phyloP scores from a whole-genome alignment of 441 rosid genomes.

The Erodium texanum region DNA sequence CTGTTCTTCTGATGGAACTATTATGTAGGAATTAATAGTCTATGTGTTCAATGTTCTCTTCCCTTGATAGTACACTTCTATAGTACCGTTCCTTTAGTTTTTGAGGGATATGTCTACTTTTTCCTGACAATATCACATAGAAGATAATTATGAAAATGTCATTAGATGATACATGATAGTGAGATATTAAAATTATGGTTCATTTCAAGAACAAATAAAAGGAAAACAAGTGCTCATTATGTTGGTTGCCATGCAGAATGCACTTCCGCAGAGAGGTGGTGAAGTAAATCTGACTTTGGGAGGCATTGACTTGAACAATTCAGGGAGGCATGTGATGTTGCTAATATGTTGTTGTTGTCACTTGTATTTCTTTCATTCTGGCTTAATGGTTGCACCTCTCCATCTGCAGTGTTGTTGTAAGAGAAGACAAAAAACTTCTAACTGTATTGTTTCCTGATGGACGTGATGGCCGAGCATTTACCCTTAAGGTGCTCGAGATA shows the following conservation, averaged over 20 bases:
- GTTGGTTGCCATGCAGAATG: slow-evolving; percentile 46
- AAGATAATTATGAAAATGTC: too few relatives aligned
- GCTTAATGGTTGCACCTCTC: slow-evolving; percentile 20
- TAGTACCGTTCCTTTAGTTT: too few relatives aligned
- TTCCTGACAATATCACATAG: too few relatives aligned
- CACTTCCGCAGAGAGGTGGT: slow-evolving; percentile 82
- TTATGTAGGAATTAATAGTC: too few relatives aligned
- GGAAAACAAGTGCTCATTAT: slow-evolving; percentile 10
- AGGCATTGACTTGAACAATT: slow-evolving; percentile 93
- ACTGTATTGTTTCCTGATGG: slow-evolving; percentile 99
- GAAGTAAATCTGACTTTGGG: slow-evolving; percentile 93
- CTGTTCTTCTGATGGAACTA: too few relatives aligned
- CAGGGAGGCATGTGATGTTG: slow-evolving; percentile 63
- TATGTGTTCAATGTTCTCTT: too few relatives aligned
- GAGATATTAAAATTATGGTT: slow-evolving; percentile 2
- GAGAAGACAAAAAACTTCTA: slow-evolving; percentile 88
- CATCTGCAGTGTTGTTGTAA: slow-evolving; percentile 77
- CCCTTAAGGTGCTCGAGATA: slow-evolving; percentile 69
- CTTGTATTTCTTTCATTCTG: slow-evolving; percentile 17
- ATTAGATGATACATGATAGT: not conserved
- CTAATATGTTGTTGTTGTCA: slow-evolving; percentile 15
- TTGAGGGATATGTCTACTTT: too few relatives aligned
- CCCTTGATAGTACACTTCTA: too few relatives aligned
- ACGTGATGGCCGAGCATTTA: slow-evolving; percentile 98
- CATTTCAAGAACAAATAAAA: not conserved